Percentiles rank a stretch among this genome's conserved stretches.
Evolutionary conservation across 192 early-diverging fungal genomes (phyloP).

Genomic region (Linnemannia exigua): DNA sequence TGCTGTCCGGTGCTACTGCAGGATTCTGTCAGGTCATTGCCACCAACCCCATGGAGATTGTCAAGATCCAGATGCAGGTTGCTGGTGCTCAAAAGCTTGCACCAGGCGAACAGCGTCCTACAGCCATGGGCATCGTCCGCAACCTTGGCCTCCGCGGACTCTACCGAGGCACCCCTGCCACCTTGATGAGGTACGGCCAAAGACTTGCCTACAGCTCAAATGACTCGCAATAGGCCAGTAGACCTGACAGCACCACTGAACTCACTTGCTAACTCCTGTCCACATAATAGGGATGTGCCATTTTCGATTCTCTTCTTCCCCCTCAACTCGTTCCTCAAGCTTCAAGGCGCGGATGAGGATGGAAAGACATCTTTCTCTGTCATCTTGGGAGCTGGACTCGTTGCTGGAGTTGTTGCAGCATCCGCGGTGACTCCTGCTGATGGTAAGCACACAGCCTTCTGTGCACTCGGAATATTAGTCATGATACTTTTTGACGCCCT

Average conservation of each 20-base stretch:
- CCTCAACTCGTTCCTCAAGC: conserved; percentile 59
- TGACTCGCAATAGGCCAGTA: not conserved
- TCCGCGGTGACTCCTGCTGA: conserved; percentile 58
- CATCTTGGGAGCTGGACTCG: conserved; percentile 68
- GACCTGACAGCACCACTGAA: not conserved
- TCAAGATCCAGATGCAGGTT: conserved; percentile 70
- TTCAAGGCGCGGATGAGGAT: conserved; percentile 39
- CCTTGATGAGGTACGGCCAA: conserved; percentile 43
- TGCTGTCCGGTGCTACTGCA: conserved; percentile 66
- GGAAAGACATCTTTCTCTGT: conserved; percentile 64
- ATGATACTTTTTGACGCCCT: not conserved
- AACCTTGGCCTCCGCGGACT: conserved; percentile 61
- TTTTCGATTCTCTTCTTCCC: conserved; percentile 72
- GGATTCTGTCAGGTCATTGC: conserved; percentile 70
- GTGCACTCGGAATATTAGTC: not conserved
- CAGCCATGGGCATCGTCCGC: conserved; percentile 58
- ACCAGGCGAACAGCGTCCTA: conserved; percentile 31
- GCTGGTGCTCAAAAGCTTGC: conserved; percentile 43
- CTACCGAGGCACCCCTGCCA: conserved; percentile 62
- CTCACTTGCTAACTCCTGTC: not conserved
- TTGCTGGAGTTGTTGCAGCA: conserved; percentile 58
- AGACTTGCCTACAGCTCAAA: not conserved
- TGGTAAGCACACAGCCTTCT: conserved; percentile 41
- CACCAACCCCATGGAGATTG: conserved; percentile 73
- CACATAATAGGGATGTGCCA: conserved; percentile 59